Conservation (phyloP, 768 basidiomycete species). For the Amanita muscaria region DNA sequence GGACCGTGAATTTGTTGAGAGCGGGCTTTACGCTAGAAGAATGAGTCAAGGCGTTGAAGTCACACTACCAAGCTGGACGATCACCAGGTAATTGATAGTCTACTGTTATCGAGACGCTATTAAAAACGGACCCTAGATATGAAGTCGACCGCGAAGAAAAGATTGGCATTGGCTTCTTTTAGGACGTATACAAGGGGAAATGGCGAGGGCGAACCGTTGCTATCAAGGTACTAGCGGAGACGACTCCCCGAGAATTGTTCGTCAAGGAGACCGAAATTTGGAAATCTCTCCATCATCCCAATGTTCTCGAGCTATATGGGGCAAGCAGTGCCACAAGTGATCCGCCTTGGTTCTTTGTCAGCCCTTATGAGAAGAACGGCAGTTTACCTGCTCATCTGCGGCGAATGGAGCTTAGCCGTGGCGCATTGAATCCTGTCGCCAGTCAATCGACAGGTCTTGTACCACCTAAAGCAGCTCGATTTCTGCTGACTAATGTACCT, state of each 20-base stretch:
- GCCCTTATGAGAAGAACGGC: slow-evolving; percentile 61
- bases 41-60: slow-evolving; percentile 48
- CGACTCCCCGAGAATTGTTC: slow-evolving; percentile 57
- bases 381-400: slow-evolving; percentile 54
- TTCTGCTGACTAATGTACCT: no score
- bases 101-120: slow-evolving; percentile 1
- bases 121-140: slow-evolving; percentile 32
- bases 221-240: slow-evolving; percentile 61
- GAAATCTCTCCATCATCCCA: slow-evolving; percentile 57
- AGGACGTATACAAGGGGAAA: slow-evolving; percentile 66
- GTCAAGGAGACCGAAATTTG: slow-evolving; percentile 63
- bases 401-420: slow-evolving; percentile 18
- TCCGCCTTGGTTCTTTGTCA: slow-evolving; percentile 74
- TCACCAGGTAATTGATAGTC: slow-evolving; percentile 44
- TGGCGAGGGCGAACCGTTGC: slow-evolving; percentile 64
- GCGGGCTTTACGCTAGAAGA: slow-evolving; percentile 60
- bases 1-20: slow-evolving; percentile 63
- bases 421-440: background rate
- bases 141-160: slow-evolving; percentile 65
- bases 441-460: background rate
- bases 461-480: no score
- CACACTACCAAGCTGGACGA: slow-evolving; percentile 67
- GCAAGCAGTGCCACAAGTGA: slow-evolving; percentile 66
- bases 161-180: slow-evolving; percentile 70
- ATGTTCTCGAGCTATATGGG: slow-evolving; percentile 68